Evolutionary conservation across 2,329 filamentous ascomycete species (phyloP).

Genomic region (Colletotrichum acutatum): DNA sequence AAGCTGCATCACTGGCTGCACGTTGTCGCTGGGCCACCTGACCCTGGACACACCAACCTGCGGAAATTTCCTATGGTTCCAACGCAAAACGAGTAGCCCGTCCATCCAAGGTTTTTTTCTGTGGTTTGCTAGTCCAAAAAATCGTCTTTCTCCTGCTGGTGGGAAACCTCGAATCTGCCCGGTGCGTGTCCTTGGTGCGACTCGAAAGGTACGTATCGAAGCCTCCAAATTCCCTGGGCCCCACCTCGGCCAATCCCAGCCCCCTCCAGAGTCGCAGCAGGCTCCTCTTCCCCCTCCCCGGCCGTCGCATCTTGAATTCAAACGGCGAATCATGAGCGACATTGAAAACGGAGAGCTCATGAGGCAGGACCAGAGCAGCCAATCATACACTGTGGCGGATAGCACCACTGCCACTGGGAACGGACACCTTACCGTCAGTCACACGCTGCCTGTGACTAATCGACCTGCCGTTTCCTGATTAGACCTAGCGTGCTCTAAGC

Average conservation of each 20-base stretch:
- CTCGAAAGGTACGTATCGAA: conserved; percentile 20
- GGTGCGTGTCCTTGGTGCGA: neutral
- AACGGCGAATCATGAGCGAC: conserved; percentile 24
- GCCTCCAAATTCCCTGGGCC: neutral
- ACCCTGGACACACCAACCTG: conserved; percentile 15
- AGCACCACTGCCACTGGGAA: conserved; percentile 17
- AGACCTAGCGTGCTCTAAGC: neutral
- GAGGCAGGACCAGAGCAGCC: neutral
- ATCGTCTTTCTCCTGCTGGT: neutral
- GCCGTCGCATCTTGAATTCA: conserved; percentile 26
- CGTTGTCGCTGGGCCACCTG: conserved; percentile 3
- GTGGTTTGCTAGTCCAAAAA: conserved; percentile 5
- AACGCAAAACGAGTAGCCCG: conserved; percentile 21
- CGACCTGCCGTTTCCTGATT: neutral
- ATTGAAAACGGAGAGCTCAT: conserved; percentile 25
- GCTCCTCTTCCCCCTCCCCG: conserved; percentile 19
- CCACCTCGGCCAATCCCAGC: conserved; percentile 31
- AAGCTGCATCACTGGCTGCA: conserved; percentile 1
- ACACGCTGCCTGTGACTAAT: conserved; percentile 19
- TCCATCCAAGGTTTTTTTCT: neutral
- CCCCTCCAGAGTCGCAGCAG: conserved; percentile 27
- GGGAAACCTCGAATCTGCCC: neutral
- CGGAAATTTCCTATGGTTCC: conserved; percentile 4
- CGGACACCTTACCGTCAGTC: conserved; percentile 13
- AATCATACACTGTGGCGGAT: neutral